phyloP scores from a whole-genome alignment of 352 stramenopile species.

The Phytophthora ramorum region DNA sequence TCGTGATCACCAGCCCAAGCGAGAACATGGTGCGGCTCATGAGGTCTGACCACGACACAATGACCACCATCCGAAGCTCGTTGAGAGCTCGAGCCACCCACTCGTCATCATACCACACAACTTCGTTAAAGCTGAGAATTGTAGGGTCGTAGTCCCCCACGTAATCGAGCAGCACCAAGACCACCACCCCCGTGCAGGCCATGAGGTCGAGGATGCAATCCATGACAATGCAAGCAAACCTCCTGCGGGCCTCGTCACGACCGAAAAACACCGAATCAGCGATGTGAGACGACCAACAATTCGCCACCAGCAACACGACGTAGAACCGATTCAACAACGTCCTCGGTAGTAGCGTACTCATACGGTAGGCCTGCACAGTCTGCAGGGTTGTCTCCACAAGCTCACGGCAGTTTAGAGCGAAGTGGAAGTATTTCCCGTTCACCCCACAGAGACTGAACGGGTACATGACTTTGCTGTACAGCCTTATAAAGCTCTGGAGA shows the following conservation, averaged over 20 bases:
- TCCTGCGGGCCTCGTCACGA: conserved; percentile 9
- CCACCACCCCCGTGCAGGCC: conserved; percentile 18
- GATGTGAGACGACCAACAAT: conserved; percentile 32
- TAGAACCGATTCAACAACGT: conserved; percentile 41
- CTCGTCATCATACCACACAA: conserved; percentile 38
- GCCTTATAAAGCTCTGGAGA: conserved; percentile 1
- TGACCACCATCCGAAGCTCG: conserved; percentile 34
- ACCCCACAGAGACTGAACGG: conserved; percentile 28
- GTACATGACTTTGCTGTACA: conserved; percentile 8
- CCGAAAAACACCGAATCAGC: conserved; percentile 14
- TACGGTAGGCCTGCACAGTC: conserved; percentile 34
- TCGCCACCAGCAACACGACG: conserved; percentile 29
- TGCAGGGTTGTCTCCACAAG: conserved; percentile 34
- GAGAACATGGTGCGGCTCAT: conserved; percentile 29
- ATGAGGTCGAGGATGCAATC: conserved; percentile 35
- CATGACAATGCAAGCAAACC: conserved; percentile 29
- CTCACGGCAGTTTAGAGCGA: conserved; percentile 23
- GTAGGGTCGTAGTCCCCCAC: conserved; percentile 13
- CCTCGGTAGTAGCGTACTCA: conserved; percentile 32
- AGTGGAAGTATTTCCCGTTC: conserved; percentile 34
- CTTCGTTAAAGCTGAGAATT: conserved; percentile 18
- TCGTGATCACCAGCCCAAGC: conserved; percentile 27
- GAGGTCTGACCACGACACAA: conserved; percentile 35
- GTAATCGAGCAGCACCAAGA: conserved; percentile 24
- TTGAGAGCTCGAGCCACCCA: conserved; percentile 35